Evolutionary conservation across 352 stramenopile species (phyloP).

Genomic region (Blastocystis hominis): DNA sequence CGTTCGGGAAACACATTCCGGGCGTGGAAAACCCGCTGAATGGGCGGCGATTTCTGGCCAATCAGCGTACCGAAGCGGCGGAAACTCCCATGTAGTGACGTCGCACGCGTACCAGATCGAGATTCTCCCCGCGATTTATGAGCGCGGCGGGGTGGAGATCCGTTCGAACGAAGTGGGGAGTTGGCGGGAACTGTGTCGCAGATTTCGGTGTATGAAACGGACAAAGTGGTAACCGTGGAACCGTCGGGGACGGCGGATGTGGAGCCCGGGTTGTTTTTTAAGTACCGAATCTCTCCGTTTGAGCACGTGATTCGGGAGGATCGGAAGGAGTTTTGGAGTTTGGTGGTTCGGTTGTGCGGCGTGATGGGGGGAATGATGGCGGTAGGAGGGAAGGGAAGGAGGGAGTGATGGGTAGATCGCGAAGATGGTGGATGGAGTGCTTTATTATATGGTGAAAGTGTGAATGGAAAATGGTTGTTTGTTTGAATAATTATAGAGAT

Average conservation of each 20-base stretch:
- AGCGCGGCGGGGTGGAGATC: neutral
- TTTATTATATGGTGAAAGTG: slow-evolving; percentile 26
- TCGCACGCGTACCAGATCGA: slow-evolving; percentile 21
- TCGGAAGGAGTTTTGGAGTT: slow-evolving; percentile 67
- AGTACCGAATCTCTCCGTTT: slow-evolving; percentile 82
- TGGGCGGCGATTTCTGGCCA: neutral
- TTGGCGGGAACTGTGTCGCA: neutral
- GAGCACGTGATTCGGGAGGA: slow-evolving; percentile 69
- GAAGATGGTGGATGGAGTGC: neutral
- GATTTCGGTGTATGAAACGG: slow-evolving; percentile 37
- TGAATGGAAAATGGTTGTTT: neutral
- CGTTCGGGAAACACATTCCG: slow-evolving; percentile 4
- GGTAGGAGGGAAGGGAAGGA: slow-evolving; percentile 18
- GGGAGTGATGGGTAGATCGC: neutral
- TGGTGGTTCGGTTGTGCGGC: slow-evolving; percentile 72
- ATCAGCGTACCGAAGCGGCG: neutral
- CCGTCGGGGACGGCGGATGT: neutral
- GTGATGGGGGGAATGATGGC: slow-evolving; percentile 74
- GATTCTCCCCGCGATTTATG: neutral
- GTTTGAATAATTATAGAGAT: too few species aligned
- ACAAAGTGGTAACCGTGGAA: neutral
- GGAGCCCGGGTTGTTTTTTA: slow-evolving; percentile 74
- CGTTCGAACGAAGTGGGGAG: neutral
- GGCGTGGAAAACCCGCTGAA: neutral
- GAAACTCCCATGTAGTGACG: neutral